phyloP scores from a whole-genome alignment of 805 yeast species.

The Barnettozyma vustinii region DNA sequence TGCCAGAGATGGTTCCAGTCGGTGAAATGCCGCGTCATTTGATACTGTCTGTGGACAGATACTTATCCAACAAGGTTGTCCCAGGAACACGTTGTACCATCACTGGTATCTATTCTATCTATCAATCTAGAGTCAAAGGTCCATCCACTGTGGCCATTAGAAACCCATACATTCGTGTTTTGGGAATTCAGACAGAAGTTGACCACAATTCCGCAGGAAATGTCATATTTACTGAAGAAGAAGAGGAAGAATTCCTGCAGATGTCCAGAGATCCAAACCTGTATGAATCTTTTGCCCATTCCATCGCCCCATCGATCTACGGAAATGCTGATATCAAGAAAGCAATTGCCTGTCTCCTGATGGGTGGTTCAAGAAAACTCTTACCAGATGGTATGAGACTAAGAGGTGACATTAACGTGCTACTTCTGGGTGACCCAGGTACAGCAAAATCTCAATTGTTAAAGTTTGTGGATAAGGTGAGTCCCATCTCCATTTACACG shows the following conservation, averaged over 20 bases:
- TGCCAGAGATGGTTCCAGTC: slow-evolving; percentile 98
- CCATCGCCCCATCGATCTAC: slow-evolving; percentile 95
- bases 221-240: slow-evolving; percentile 78
- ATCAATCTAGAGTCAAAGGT: slow-evolving; percentile 60
- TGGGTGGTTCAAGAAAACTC: slow-evolving; percentile 91
- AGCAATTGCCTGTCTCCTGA: slow-evolving; percentile 83
- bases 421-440: slow-evolving; percentile 96
- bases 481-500: slow-evolving; percentile 93
- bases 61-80: slow-evolving; percentile 80
- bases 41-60: slow-evolving; percentile 80
- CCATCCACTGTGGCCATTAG: slow-evolving; percentile 79
- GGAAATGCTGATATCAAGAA: slow-evolving; percentile 92
- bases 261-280: slow-evolving; percentile 79
- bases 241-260: slow-evolving; percentile 84
- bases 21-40: slow-evolving; percentile 99
- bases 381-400: slow-evolving; percentile 95
- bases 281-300: slow-evolving; percentile 76
- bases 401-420: slow-evolving; percentile 94
- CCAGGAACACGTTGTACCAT: slow-evolving; percentile 95
- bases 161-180: slow-evolving; percentile 81
- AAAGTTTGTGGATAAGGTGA: slow-evolving; percentile 90
- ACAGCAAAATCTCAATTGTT: slow-evolving; percentile 96
- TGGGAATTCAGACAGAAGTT: slow-evolving; percentile 84
- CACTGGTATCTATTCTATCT: slow-evolving; percentile 89
- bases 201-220: slow-evolving; percentile 58